Percentiles rank a stretch among this genome's conserved stretches.
These are phyloP conservation scores for Sclerotinia trifoliorum DNA, from an alignment of 2,329 filamentous ascomycete genomes.

Conservation along the genomic window DNA sequence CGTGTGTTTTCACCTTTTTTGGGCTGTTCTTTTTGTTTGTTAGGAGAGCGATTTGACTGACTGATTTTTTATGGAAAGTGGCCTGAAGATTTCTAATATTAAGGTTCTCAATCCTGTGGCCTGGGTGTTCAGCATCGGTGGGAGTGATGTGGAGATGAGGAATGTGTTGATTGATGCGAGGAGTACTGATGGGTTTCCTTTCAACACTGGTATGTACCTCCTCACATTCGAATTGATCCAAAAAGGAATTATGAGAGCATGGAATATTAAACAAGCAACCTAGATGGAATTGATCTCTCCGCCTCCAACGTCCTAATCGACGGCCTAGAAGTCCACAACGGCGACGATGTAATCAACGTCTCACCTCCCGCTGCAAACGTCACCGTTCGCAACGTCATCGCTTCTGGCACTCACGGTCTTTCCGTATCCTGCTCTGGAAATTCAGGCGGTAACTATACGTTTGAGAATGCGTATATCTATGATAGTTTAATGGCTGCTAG, in stretches of 20 bases:
- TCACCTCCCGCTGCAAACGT: conserved; percentile 8
- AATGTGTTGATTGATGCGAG: conserved; percentile 13
- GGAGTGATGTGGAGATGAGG: conserved; percentile 16
- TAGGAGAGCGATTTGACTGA: neutral
- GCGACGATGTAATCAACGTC: conserved; percentile 19
- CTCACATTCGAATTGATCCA: neutral
- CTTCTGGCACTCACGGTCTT: conserved; percentile 14
- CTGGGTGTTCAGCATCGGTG: conserved; percentile 17
- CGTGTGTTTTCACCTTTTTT: neutral
- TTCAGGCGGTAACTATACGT: conserved; percentile 9
- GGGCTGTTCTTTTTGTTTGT: neutral
- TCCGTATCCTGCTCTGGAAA: conserved; percentile 1
- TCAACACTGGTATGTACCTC: conserved; percentile 11
- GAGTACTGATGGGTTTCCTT: conserved; percentile 11
- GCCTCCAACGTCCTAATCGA: conserved; percentile 16
- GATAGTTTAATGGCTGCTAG: conserved; percentile 17
- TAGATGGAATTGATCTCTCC: conserved; percentile 20
- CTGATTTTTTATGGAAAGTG: neutral
- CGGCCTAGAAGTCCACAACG: conserved; percentile 19
- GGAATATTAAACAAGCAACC: neutral
- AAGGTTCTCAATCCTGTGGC: conserved; percentile 17
- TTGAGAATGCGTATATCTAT: conserved; percentile 15
- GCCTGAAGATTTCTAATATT: conserved; percentile 11
- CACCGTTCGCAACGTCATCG: conserved; percentile 15
- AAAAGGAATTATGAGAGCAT: accelerated